Evolutionary conservation across 2,329 filamentous ascomycete genomes (phyloP), one percentile per base, ranked within the genome.

Genomic region (Colletotrichum theobromicola): DNA sequence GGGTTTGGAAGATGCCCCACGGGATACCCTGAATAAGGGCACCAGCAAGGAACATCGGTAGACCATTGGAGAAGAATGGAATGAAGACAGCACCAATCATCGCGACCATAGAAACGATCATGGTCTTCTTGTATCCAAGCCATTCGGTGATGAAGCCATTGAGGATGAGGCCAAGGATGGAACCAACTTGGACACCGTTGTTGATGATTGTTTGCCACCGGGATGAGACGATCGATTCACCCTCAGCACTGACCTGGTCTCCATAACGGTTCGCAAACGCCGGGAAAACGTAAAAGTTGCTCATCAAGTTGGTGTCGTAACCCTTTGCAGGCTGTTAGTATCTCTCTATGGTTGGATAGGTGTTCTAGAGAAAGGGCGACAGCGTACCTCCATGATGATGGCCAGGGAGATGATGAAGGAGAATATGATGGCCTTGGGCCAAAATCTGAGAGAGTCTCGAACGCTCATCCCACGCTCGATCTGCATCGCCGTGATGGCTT

Each of bases 131-230:
- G 65, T 87, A 86, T 1, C 87, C 87, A 35, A 81, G 84, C 18
- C 82, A 80, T 42, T 88, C 83, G 16, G 86, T 84, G 13, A 89
- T 77, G 66, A 83, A 83, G 5, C 89, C 89, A 71, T 87, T 87
- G 26, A 88, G 73, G 12, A 88, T 80, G 4, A 88, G 82, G 1
- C 89, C 89, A 4, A 90, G 69, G 24, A 91, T 87, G 16, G 85
- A 83, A 5, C 89, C 89, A 10, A 87, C 83, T 18, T 83, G 80
- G 0, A 85, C 81, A 2, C 83, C 87, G 46, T 87, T 87, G 34
- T 82, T 81, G 2, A 91, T 80, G 0, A 84, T 87, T 7, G 87
- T 84, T 78, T 90, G 88, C 89, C 89, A 91, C 9, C 83, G 77
- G 3, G 87, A 84, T 5, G 85, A 84, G 76, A 91, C 83, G 77